Evolutionary conservation across 495 filamentous ascomycete species (phyloP).

Genomic region (Penicillium egyptiacum): DNA sequence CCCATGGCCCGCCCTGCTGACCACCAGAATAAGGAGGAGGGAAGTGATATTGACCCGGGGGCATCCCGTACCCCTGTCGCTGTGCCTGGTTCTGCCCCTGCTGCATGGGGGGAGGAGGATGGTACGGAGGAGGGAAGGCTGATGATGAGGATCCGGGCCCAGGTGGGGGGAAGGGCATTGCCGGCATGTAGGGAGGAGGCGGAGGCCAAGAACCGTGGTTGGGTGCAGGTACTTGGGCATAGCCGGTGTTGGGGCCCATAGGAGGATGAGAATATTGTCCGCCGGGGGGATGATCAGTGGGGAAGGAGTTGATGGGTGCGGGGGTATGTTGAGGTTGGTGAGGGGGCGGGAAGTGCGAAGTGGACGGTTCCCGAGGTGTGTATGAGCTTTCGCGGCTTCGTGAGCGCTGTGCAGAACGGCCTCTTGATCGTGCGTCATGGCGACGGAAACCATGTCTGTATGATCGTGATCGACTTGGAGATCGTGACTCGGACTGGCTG

Average conservation of each 20-base stretch:
- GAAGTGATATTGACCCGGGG: constrained; percentile 40
- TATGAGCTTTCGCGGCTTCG: constrained; percentile 49
- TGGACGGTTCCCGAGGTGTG: constrained; percentile 38
- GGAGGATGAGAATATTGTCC: constrained; percentile 19
- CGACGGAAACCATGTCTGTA: constrained; percentile 17
- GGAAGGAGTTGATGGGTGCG: constrained; percentile 23
- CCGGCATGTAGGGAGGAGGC: constrained; percentile 35
- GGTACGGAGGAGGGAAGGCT: constrained; percentile 30
- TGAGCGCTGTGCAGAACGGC: constrained; percentile 23
- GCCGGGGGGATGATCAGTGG: constrained; percentile 29
- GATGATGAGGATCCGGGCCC: constrained; percentile 23
- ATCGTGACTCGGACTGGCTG: constrained; percentile 34
- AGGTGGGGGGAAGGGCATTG: constrained; percentile 24
- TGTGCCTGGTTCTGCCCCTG: constrained; percentile 20
- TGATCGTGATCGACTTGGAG: constrained; percentile 20
- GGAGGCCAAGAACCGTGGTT: constrained; percentile 56
- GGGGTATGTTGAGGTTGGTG: constrained; percentile 27
- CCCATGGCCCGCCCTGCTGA: constrained; percentile 27
- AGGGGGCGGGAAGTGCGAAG: constrained; percentile 32
- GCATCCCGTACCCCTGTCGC: constrained; percentile 31
- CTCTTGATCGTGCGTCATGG: constrained; percentile 31
- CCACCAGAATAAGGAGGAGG: constrained; percentile 36
- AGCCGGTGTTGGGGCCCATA: constrained; percentile 14
- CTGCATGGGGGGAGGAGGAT: constrained; percentile 21
- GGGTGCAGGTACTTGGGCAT: constrained; percentile 47